Evolutionary conservation across 2,329 filamentous ascomycete species (phyloP).

Genomic region (Phyllosticta citriasiana): DNA sequence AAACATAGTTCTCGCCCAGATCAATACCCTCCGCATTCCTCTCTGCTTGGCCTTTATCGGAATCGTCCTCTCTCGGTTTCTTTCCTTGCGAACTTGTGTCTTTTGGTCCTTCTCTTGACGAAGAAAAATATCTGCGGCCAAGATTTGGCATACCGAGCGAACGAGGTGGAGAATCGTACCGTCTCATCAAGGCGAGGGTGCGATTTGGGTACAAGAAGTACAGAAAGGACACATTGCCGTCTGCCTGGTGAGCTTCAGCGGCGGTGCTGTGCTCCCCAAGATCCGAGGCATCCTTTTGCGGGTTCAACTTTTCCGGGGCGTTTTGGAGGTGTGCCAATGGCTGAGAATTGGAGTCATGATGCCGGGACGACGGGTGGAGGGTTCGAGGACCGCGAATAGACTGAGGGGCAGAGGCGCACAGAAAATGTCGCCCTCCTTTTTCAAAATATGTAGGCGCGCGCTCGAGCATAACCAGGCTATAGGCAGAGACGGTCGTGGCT

Average conservation of each 20-base stretch:
- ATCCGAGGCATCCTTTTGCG: conserved; percentile 8
- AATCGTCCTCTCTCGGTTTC: background rate
- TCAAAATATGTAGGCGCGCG: conserved; percentile 49
- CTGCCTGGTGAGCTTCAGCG: background rate
- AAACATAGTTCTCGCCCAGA: background rate
- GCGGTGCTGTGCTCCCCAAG: background rate
- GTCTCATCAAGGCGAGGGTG: conserved; percentile 30
- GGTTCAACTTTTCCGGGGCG: background rate
- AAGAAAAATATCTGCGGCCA: background rate
- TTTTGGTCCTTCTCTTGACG: background rate
- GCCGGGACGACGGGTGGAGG: conserved; percentile 48
- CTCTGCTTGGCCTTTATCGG: background rate
- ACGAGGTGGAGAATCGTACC: conserved; percentile 15
- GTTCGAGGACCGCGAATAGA: conserved; percentile 35
- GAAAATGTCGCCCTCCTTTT: conserved; percentile 43
- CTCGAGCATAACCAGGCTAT: conserved; percentile 43
- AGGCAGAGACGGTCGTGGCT: conserved; percentile 1
- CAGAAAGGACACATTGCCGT: conserved; percentile 19
- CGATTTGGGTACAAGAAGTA: conserved; percentile 41
- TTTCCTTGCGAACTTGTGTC: background rate
- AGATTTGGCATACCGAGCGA: background rate
- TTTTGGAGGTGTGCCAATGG: background rate
- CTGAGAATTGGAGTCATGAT: conserved; percentile 38
- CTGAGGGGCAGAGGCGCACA: conserved; percentile 30
- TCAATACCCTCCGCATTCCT: background rate